These are phyloP conservation scores for Aphanomyces euteiches DNA, from an alignment of 352 stramenopile species.

Conservation along the genomic window DNA sequence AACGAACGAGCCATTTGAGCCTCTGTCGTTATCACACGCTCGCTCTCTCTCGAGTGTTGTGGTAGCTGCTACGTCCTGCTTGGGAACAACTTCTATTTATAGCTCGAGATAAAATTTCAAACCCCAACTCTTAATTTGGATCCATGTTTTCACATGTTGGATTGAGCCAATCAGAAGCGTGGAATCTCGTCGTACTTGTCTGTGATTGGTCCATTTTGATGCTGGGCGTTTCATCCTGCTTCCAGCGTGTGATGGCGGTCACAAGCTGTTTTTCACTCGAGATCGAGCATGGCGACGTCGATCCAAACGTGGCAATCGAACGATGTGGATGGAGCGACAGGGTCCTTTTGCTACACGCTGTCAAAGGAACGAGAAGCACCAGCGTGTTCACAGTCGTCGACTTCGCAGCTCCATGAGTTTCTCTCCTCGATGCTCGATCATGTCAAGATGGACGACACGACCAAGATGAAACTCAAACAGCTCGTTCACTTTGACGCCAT, in stretches of 20 bases:
- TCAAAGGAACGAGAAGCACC: neutral
- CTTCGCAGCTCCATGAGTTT: conserved; percentile 19
- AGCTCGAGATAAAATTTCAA: too few relatives aligned
- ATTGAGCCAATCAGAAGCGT: neutral
- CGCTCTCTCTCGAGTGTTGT: too few relatives aligned
- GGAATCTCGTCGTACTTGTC: neutral
- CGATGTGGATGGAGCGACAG: neutral
- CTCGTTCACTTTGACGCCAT: conserved; percentile 9
- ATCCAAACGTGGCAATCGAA: neutral
- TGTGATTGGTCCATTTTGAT: neutral
- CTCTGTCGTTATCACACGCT: too few relatives aligned
- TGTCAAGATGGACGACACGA: conserved; percentile 16
- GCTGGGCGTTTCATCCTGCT: conserved; percentile 1
- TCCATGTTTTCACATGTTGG: neutral
- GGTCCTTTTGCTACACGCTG: neutral
- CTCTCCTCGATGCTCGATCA: conserved; percentile 17
- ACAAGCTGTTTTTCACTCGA: conserved; percentile 10
- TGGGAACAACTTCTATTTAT: too few relatives aligned
- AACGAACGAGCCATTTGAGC: too few relatives aligned
- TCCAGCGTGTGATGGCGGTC: conserved; percentile 14
- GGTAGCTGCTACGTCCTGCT: too few relatives aligned
- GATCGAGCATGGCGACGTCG: neutral
- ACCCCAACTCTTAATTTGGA: too few relatives aligned
- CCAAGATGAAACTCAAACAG: conserved; percentile 9
- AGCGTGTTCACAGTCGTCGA: neutral